These are phyloP conservation scores for Suhomyces choctaworum DNA, from an alignment of 1,139 yeast genomes.

Conservation along the genomic window DNA sequence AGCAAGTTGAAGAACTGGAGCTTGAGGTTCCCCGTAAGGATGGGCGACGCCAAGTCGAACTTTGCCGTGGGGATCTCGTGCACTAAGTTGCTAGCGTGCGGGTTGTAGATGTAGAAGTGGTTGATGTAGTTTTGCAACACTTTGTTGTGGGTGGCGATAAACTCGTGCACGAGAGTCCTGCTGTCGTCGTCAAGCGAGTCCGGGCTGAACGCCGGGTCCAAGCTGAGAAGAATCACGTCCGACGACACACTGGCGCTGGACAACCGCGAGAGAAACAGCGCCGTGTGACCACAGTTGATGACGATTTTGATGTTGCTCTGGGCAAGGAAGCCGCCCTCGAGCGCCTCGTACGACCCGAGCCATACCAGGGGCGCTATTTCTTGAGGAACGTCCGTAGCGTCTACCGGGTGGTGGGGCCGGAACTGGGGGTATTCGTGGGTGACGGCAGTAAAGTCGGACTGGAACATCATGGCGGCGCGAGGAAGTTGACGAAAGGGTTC, in stretches of 20 bases:
- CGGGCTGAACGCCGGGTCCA: constrained; percentile 37
- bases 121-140: constrained; percentile 42
- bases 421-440: constrained; percentile 7
- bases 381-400: constrained; percentile 21
- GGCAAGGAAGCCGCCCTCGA: constrained; percentile 22
- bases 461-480: constrained; percentile 6
- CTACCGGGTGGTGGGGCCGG: constrained; percentile 1
- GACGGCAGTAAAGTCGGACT: constrained; percentile 3
- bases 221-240: constrained; percentile 40
- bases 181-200: background rate
- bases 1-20: constrained; percentile 41
- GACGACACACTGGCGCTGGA: constrained; percentile 31
- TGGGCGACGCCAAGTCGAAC: constrained; percentile 36
- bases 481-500: background rate
- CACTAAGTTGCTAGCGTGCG: constrained; percentile 27
- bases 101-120: constrained; percentile 39
- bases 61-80: constrained; percentile 33
- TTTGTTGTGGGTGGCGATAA: constrained; percentile 31
- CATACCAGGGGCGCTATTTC: constrained; percentile 36
- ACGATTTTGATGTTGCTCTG: constrained; percentile 38
- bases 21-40: constrained; percentile 41
- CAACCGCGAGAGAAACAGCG: constrained; percentile 29
- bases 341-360: constrained; percentile 28
- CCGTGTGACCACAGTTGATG: constrained; percentile 43
- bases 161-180: constrained; percentile 19